These are phyloP conservation scores for Dryadomyces quercus-mongolicae DNA, from an alignment of 2,329 filamentous ascomycete genomes.

Conservation along the genomic window DNA sequence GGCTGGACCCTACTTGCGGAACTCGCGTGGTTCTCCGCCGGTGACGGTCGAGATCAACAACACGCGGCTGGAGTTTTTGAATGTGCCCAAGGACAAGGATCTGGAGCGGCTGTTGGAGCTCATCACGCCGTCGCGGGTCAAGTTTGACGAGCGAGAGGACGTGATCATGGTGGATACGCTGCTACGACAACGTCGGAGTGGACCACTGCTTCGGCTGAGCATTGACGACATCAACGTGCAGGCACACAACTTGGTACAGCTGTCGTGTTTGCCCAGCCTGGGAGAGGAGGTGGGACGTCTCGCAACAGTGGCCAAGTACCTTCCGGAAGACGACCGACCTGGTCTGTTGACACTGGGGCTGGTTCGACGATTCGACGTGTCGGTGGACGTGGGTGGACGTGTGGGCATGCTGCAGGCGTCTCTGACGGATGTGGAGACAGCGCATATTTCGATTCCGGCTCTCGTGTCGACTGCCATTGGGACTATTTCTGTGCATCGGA, in stretches of 20 bases:
- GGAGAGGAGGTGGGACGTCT: conserved; percentile 70
- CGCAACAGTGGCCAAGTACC: conserved; percentile 81
- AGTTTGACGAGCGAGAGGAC: conserved; percentile 74
- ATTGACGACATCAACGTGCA: conserved; percentile 52
- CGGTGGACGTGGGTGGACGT: conserved; percentile 51
- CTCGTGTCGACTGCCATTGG: conserved; percentile 68
- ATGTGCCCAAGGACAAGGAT: conserved; percentile 64
- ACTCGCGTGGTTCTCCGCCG: conserved; percentile 34
- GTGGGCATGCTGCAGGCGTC: conserved; percentile 52
- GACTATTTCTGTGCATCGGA: conserved; percentile 48
- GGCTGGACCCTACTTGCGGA: conserved; percentile 53
- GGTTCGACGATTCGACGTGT: conserved; percentile 50
- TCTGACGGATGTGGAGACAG: conserved; percentile 54
- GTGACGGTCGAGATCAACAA: conserved; percentile 51
- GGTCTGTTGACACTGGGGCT: conserved; percentile 66
- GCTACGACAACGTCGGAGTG: conserved; percentile 74
- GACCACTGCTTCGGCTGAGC: conserved; percentile 63
- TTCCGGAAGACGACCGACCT: conserved; percentile 89
- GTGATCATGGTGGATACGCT: conserved; percentile 93
- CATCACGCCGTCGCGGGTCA: conserved; percentile 83
- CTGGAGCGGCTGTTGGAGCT: conserved; percentile 71
- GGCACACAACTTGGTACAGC: conserved; percentile 49
- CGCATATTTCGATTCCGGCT: conserved; percentile 75
- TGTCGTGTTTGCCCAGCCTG: conserved; percentile 57
- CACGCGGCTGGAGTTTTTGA: conserved; percentile 60